These are phyloP conservation scores for Cladorrhinum samala DNA, from an alignment of 495 filamentous ascomycete species.

Conservation along the genomic window DNA sequence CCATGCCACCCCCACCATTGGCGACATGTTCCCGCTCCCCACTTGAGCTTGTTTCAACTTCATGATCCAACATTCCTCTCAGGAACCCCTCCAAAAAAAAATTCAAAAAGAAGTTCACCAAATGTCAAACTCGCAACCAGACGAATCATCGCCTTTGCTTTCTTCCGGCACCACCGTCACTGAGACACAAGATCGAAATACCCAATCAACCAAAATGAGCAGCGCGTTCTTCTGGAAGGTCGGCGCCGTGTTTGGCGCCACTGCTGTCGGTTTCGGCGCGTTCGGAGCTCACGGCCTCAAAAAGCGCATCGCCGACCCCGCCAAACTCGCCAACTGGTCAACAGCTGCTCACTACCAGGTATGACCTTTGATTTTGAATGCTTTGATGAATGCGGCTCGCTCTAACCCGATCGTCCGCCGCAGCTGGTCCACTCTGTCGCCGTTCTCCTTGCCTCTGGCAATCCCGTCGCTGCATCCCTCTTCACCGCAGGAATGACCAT, in stretches of 20 bases:
- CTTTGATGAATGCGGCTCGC: background rate
- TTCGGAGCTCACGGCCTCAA: slow-evolving; percentile 62
- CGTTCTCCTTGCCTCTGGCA: slow-evolving; percentile 42
- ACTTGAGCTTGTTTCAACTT: background rate
- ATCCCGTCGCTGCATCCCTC: slow-evolving; percentile 32
- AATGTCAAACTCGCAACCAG: background rate
- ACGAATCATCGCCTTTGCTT: slow-evolving; percentile 2
- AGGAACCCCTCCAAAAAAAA: no score
- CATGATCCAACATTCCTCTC: background rate
- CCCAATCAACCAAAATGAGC: no score
- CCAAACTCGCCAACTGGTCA: slow-evolving; percentile 44
- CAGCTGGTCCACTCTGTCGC: slow-evolving; percentile 54
- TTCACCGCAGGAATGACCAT: slow-evolving; percentile 47
- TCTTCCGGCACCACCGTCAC: background rate
- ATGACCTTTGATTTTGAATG: background rate
- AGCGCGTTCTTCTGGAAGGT: slow-evolving; percentile 46
- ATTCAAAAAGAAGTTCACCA: background rate
- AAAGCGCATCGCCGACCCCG: slow-evolving; percentile 48
- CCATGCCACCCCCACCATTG: background rate
- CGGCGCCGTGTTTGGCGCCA: slow-evolving; percentile 54
- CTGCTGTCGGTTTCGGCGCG: slow-evolving; percentile 52
- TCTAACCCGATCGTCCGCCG: no score
- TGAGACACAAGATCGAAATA: background rate
- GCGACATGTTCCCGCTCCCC: background rate
- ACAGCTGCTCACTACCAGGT: slow-evolving; percentile 61